These are phyloP conservation scores for Colletotrichum tabaci DNA, from an alignment of 2,329 filamentous ascomycete genomes.

Conservation along the genomic window DNA sequence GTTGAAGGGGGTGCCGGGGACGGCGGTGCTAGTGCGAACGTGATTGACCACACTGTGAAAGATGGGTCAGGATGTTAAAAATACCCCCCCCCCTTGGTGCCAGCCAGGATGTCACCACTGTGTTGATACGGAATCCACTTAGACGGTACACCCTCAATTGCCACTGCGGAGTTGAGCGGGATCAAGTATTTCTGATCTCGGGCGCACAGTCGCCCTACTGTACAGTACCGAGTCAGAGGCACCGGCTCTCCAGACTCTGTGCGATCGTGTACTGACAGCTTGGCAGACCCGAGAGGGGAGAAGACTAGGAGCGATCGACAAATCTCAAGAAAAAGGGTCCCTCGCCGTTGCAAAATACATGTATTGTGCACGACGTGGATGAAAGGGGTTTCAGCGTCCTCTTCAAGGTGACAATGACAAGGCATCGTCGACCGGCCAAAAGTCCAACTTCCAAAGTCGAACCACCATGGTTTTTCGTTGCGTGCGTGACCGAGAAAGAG, in stretches of 20 bases:
- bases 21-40: slow-evolving; percentile 1
- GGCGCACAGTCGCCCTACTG: slow-evolving; percentile 17
- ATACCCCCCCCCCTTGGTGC: neutral
- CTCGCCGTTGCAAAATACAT: slow-evolving; percentile 1
- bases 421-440: slow-evolving; percentile 17
- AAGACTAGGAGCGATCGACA: slow-evolving; percentile 22
- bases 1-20: slow-evolving; percentile 4
- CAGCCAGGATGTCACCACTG: slow-evolving; percentile 5
- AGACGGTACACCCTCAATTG: neutral
- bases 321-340: slow-evolving; percentile 13
- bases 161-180: neutral
- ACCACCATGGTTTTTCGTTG: neutral
- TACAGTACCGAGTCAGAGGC: slow-evolving; percentile 28
- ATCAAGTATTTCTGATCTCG: slow-evolving; percentile 8
- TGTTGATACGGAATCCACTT: slow-evolving; percentile 17
- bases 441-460: neutral
- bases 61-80: neutral
- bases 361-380: no score
- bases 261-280: slow-evolving; percentile 39
- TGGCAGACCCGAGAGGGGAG: slow-evolving; percentile 31
- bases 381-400: slow-evolving; percentile 3
- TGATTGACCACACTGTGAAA: slow-evolving; percentile 25
- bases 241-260: slow-evolving; percentile 13
- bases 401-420: neutral
- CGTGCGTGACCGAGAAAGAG: slow-evolving; percentile 9